Evolutionary conservation across 163 green algal species (phyloP), one percentile per base, ranked within the genome.

Genomic region (Volvox carteri): DNA sequence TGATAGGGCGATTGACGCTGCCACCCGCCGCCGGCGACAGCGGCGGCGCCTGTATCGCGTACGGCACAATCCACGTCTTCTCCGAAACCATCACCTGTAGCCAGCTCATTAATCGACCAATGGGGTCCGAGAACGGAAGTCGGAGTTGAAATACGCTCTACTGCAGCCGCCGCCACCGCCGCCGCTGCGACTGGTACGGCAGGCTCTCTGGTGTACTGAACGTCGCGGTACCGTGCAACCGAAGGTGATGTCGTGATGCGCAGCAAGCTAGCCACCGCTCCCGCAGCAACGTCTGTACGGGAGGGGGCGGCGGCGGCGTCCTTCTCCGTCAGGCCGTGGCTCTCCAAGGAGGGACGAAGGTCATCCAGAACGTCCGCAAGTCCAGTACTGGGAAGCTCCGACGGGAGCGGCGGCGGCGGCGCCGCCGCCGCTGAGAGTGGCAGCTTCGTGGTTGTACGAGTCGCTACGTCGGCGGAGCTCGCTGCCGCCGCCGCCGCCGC

Each of bases 291-390:
- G 25, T n/a, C 1, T 5, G 21, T 30, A 56, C 6, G 4, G 44
- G 35, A 37, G 44, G 35, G 12, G 6, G 35, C 44, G 74, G 23
- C 48, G 28, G 46, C 52, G 44, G 50, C 21, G 9, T n/a, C 56
- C 6, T 76, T 62, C 35, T 65, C 80, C 11, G 30, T 16, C 18
- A 78, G 18, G 2, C 62, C 60, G 11, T 79, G 37, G 4, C 62
- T 48, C 48, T 79, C 67, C 67, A 79, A 44, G 1, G 81, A 87
- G 46, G 81, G 62, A 1, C 19, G 44, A 2, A 78, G 81, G 21
- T 79, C 81, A 23, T 68, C 0, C n/a, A n/a, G n/a, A n/a, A n/a
- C n/a, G n/a, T n/a, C n/a, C n/a, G n/a, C n/a, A n/a, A n/a, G n/a
- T n/a, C n/a, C n/a, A n/a, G n/a, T n/a, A n/a, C n/a, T n/a, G n/a